phyloP scores from a whole-genome alignment of 805 yeast species.

The Candida ficus region DNA sequence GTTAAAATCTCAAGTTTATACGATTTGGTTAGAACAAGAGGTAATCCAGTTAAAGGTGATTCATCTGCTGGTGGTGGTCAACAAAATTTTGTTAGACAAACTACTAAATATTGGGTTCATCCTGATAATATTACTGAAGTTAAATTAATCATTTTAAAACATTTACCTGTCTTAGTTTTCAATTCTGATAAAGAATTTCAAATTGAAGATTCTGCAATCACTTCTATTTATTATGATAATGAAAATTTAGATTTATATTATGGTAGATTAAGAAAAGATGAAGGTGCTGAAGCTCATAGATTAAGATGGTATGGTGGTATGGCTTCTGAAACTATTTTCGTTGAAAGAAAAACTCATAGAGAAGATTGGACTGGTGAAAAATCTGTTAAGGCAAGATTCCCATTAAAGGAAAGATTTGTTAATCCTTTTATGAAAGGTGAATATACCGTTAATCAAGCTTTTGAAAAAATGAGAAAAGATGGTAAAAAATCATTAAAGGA shows the following conservation, averaged over 20 bases:
- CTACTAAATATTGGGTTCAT: conserved; percentile 99
- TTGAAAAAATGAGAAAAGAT: conserved; percentile 88
- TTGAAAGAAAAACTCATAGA: conserved; percentile 96
- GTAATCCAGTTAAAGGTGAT: conserved; percentile 93
- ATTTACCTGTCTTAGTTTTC: conserved; percentile 94
- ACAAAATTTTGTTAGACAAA: conserved; percentile 97
- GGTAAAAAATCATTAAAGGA: conserved; percentile 85
- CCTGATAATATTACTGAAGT: conserved; percentile 97
- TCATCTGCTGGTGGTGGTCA: conserved; percentile 97
- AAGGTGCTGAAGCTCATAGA: conserved; percentile 98
- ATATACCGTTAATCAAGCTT: conserved; percentile 82
- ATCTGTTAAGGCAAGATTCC: conserved; percentile 96
- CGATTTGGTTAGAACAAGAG: conserved; percentile 92
- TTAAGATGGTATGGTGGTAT: conserved; percentile 99
- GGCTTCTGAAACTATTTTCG: conserved; percentile 86
- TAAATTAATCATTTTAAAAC: conserved; percentile 87
- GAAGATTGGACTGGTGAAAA: conserved; percentile 99
- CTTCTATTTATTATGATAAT: conserved; percentile 94
- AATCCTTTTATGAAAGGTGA: conserved; percentile 80
- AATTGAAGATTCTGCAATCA: conserved; percentile 89
- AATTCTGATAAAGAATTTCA: conserved; percentile 95
- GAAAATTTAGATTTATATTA: conserved; percentile 83
- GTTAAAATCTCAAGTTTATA: conserved; percentile 86
- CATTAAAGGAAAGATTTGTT: conserved; percentile 85
- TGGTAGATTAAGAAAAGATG: conserved; percentile 92